Conservation (phyloP, 768 basidiomycete genomes). For the Amanita phalloides region DNA sequence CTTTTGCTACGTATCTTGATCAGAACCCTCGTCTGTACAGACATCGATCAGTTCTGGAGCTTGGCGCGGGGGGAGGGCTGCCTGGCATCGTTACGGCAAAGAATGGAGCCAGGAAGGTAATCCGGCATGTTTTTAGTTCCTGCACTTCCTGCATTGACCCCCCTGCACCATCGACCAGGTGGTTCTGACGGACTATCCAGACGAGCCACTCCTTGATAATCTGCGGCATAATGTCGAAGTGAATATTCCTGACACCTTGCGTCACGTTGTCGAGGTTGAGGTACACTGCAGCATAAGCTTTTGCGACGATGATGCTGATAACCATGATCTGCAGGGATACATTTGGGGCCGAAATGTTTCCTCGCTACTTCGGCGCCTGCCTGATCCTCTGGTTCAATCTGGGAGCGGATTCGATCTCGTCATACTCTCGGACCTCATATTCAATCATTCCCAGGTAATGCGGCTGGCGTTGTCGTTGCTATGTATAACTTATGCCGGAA, state of each 20-base stretch:
- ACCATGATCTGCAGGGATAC: constrained; percentile 45
- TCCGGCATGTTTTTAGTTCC: constrained; percentile 5
- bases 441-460: constrained; percentile 86
- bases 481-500: background rate
- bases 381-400: background rate
- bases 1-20: constrained; percentile 64
- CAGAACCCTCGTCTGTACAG: constrained; percentile 35
- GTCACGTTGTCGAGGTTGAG: constrained; percentile 22
- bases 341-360: constrained; percentile 63
- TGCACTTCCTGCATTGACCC: background rate
- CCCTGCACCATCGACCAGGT: constrained; percentile 32
- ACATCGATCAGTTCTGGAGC: constrained; percentile 54
- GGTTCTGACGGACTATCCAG: constrained; percentile 91
- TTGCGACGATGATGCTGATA: background rate
- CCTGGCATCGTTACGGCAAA: constrained; percentile 70
- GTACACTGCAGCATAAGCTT: constrained; percentile 7
- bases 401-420: constrained; percentile 57
- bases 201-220: constrained; percentile 64
- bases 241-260: constrained; percentile 37
- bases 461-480: background rate
- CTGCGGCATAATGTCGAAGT: constrained; percentile 52
- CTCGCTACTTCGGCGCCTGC: constrained; percentile 27
- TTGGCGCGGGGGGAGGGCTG: constrained; percentile 89
- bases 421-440: constrained; percentile 87
- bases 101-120: constrained; percentile 62